Base-by-base conservation (phyloP, 495 filamentous ascomycete species). In the Aspergillus coremiiformis region DNA sequence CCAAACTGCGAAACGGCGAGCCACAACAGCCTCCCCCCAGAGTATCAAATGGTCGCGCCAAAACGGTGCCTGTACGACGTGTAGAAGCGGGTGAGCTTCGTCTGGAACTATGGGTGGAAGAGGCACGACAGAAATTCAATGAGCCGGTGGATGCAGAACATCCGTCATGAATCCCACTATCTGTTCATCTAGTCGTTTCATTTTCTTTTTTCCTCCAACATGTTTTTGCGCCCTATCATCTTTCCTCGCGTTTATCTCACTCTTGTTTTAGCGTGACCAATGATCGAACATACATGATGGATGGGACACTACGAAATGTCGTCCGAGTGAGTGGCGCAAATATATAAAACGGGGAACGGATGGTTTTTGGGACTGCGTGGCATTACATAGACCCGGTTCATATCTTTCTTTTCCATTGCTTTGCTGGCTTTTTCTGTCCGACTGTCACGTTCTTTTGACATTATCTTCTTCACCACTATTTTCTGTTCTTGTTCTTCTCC, bases 61-160 rank as follows among this genome's bases (percentile, higher is more conserved):
- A 76, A 63, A 80, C 76, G 27, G 73, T 76, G 55, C 76, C 77
- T 11, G 74, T 80, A 56, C 68, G 77, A 62, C 74, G 70, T 49
- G 68, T 80, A 32, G 77, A 80, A 57, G 72, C 74, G 19, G 77
- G 77, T 26, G 77, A 78, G 54, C 69, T 80, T 53, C 69, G 70
- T 33, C 64, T 80, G 59, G 77, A 79, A 59, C 59, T 79, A 56
- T 80, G 76, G 77, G 72, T 79, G 46, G 77, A 80, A 66, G 76
- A 80, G 61, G 74, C 74, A 56, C 73, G 67, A 52, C 76, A 76
- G 65, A 80, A 79, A 60, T 77, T 78, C 53, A 73, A 73, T 54
- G 69, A 74, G 66, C 69, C 68, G 58, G 64, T 73, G 63, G 70
- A 74, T 39, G 68, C 69, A 53, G 69, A 71, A 53, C 64, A 69